These are phyloP conservation scores for Boeremia exigua DNA, from an alignment of 2,329 filamentous ascomycete species.

Conservation along the genomic window DNA sequence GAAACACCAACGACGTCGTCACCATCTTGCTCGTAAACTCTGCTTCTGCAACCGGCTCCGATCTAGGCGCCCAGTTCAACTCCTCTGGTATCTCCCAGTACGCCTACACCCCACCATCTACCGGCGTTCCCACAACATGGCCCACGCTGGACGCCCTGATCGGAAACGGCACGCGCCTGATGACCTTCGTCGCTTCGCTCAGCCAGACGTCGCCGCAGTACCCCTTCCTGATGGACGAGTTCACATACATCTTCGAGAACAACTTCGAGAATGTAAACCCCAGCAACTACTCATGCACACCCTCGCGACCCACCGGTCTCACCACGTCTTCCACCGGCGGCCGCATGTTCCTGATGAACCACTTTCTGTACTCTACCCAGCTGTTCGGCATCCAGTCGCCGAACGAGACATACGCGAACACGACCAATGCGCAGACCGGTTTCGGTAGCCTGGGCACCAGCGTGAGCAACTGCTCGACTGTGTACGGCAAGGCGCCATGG, in stretches of 20 bases:
- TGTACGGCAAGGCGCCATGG: conserved; percentile 72
- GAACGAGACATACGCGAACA: conserved; percentile 60
- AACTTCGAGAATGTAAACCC: conserved; percentile 68
- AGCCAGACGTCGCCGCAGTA: conserved; percentile 42
- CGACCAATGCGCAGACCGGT: conserved; percentile 69
- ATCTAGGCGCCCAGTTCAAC: conserved; percentile 58
- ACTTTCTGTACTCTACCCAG: conserved; percentile 72
- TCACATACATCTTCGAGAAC: conserved; percentile 75
- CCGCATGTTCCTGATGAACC: conserved; percentile 77
- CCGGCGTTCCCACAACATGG: conserved; percentile 64
- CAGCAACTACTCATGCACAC: conserved; percentile 73
- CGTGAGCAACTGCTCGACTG: conserved; percentile 48
- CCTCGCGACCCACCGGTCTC: conserved; percentile 67
- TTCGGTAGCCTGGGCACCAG: conserved; percentile 58
- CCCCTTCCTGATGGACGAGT: conserved; percentile 69
- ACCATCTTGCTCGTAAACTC: conserved; percentile 77
- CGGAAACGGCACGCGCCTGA: conserved; percentile 65
- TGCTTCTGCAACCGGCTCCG: conserved; percentile 61
- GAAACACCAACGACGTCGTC: conserved; percentile 75
- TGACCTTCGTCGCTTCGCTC: conserved; percentile 70
- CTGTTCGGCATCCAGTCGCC: conserved; percentile 48
- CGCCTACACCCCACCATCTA: conserved; percentile 55
- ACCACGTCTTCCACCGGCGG: conserved; percentile 58
- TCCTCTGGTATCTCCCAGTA: conserved; percentile 64
- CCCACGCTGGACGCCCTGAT: conserved; percentile 76